Percentiles rank a stretch among this genome's conserved stretches.
These are phyloP conservation scores for Pezicula carpinea DNA, from an alignment of 2,329 filamentous ascomycete species.

Conservation along the genomic window DNA sequence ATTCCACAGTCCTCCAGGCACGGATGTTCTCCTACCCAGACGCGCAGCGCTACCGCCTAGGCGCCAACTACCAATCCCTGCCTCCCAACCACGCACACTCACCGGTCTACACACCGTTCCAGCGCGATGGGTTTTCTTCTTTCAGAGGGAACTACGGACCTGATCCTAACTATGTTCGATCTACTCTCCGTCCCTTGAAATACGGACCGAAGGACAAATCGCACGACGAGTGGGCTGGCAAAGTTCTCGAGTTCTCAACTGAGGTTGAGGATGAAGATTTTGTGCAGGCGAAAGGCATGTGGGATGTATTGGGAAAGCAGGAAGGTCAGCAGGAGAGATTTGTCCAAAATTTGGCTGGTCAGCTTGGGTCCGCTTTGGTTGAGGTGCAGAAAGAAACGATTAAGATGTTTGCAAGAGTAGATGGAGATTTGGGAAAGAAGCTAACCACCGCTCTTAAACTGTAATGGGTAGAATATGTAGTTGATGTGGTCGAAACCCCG, in stretches of 20 bases:
- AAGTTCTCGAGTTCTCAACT: conserved; percentile 6
- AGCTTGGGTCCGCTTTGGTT: too few relatives aligned
- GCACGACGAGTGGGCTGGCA: conserved; percentile 28
- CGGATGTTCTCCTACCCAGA: conserved; percentile 52
- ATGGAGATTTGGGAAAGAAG: too few relatives aligned
- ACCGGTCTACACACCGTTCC: conserved; percentile 31
- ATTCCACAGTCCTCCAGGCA: conserved; percentile 38
- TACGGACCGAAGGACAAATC: conserved; percentile 5
- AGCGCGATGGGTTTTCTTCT: conserved; percentile 34
- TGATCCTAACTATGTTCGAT: conserved; percentile 36
- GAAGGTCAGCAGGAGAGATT: conserved; percentile 53
- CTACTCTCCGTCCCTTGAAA: conserved; percentile 1
- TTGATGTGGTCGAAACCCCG: too few relatives aligned
- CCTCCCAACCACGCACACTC: conserved; percentile 43
- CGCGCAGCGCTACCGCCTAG: conserved; percentile 50
- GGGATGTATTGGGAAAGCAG: conserved; percentile 23
- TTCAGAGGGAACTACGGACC: conserved; percentile 40
- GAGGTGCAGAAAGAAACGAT: too few relatives aligned
- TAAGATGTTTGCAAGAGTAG: too few relatives aligned
- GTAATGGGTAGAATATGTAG: too few relatives aligned
- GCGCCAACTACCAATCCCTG: conserved; percentile 53
- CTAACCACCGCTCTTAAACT: too few relatives aligned
- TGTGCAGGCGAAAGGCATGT: conserved; percentile 33
- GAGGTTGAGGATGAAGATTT: conserved; percentile 34
- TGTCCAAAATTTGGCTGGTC: too few relatives aligned